phyloP scores from a whole-genome alignment of 352 stramenopile genomes.

The Phytophthora macrochlamydospora region DNA sequence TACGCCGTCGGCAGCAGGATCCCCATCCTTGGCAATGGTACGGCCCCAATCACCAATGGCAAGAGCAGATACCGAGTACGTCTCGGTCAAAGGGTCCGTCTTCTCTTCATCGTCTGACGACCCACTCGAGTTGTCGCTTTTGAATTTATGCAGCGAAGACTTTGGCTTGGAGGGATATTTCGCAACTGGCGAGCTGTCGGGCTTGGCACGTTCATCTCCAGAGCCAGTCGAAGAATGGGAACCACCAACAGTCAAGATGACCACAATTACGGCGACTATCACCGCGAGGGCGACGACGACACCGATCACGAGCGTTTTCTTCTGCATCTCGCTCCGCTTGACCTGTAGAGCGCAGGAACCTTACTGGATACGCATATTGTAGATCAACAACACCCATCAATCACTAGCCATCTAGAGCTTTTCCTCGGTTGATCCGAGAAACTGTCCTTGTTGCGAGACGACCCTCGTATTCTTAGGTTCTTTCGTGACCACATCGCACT shows the following conservation, averaged over 20 bases:
- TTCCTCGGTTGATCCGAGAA: no score
- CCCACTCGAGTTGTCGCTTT: slow-evolving; percentile 23
- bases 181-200: background rate
- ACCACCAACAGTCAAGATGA: slow-evolving; percentile 48
- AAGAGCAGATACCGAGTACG: slow-evolving; percentile 56
- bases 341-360: slow-evolving; percentile 14
- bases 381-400: no score
- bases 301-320: slow-evolving; percentile 38
- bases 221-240: slow-evolving; percentile 30
- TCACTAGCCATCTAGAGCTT: no score
- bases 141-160: slow-evolving; percentile 25
- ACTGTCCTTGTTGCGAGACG: no score
- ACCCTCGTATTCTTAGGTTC: background rate
- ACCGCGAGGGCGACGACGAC: slow-evolving; percentile 42
- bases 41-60: slow-evolving; percentile 82
- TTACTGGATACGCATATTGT: slow-evolving; percentile 7
- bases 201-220: slow-evolving; percentile 6
- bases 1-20: slow-evolving; percentile 71
- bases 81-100: slow-evolving; percentile 40
- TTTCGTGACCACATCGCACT: background rate
- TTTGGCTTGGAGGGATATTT: slow-evolving; percentile 4
- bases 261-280: slow-evolving; percentile 44
- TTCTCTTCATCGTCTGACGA: slow-evolving; percentile 34
- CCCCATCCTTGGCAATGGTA: slow-evolving; percentile 59
- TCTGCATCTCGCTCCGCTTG: slow-evolving; percentile 22